phyloP scores from a whole-genome alignment of 2,329 filamentous ascomycete species.

The Periconia sp. region DNA sequence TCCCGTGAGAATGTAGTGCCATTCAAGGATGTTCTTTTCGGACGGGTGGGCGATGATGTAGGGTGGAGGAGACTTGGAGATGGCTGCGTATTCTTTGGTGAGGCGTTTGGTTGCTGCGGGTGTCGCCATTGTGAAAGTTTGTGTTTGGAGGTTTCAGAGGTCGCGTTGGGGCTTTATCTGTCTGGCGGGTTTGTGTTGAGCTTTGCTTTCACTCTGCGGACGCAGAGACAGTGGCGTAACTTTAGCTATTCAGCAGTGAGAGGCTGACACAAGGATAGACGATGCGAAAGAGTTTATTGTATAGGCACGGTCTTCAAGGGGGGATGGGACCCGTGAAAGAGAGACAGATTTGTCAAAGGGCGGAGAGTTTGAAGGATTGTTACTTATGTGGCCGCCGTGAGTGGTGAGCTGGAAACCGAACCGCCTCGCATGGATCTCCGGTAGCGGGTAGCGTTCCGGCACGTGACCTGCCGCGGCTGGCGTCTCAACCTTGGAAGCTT shows the following conservation, averaged over 20 bases:
- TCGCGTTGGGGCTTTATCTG: background rate
- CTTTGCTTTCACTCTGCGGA: too few relatives aligned
- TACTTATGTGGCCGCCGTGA: too few relatives aligned
- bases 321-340: too few relatives aligned
- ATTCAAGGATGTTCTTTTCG: constrained; percentile 90
- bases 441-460: too few relatives aligned
- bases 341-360: too few relatives aligned
- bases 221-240: constrained; percentile 2
- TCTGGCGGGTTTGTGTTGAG: too few relatives aligned
- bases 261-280: too few relatives aligned
- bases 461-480: constrained; percentile 7
- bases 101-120: constrained; percentile 54
- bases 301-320: too few relatives aligned
- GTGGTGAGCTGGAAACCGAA: too few relatives aligned
- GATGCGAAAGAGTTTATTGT: too few relatives aligned
- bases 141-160: background rate
- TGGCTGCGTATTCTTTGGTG: constrained; percentile 68
- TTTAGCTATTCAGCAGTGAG: background rate
- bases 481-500: constrained; percentile 13
- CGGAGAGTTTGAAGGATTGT: too few relatives aligned
- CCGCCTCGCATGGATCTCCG: too few relatives aligned
- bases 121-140: constrained; percentile 44
- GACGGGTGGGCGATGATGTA: constrained; percentile 90
- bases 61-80: constrained; percentile 78
- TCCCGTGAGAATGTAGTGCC: constrained; percentile 95